A percentile compares a stretch with the other conserved stretches of the same genome.
Evolutionary conservation across 1,139 yeast species (phyloP).

Genomic region (Zygotorulaspora mrakii): DNA sequence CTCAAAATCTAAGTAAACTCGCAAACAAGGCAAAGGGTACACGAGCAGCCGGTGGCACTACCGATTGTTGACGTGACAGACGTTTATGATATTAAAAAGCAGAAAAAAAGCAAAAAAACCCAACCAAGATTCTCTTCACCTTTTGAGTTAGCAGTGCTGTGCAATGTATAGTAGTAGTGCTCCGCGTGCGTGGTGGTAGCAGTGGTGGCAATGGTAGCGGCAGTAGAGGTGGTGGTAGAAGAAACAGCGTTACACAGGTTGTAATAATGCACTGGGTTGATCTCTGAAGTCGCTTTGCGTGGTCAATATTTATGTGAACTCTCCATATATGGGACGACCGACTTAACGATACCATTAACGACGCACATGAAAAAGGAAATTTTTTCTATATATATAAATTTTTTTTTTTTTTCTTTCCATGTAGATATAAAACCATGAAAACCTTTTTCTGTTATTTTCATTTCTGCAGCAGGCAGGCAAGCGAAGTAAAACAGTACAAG

Average conservation of each 20-base stretch:
- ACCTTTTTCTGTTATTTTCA: too few species aligned
- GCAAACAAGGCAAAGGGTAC: too few species aligned
- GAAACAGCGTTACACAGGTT: too few species aligned
- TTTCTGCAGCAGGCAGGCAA: not conserved
- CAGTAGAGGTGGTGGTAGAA: constrained; percentile 1
- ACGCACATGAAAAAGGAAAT: not conserved
- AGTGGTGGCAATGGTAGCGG: not conserved
- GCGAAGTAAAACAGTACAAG: not conserved
- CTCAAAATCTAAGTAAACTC: too few species aligned
- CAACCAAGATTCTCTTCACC: too few species aligned
- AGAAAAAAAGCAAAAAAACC: constrained; percentile 3
- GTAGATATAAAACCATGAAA: not conserved
- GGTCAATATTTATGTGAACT: not conserved
- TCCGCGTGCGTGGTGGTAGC: not conserved
- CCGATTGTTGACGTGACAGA: constrained; percentile 1
- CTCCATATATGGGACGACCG: too few species aligned
- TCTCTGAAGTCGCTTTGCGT: too few species aligned
- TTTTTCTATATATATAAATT: constrained; percentile 1
- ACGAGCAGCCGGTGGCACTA: constrained; percentile 1
- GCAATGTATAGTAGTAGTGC: constrained; percentile 1
- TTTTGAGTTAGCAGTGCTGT: too few species aligned
- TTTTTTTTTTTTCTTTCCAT: not conserved
- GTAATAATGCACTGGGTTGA: too few species aligned
- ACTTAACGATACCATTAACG: not conserved
- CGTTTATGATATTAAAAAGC: constrained; percentile 3